Evolutionary conservation across 2,329 filamentous ascomycete species (phyloP).

Genomic region (Plectosphaerella sp.): DNA sequence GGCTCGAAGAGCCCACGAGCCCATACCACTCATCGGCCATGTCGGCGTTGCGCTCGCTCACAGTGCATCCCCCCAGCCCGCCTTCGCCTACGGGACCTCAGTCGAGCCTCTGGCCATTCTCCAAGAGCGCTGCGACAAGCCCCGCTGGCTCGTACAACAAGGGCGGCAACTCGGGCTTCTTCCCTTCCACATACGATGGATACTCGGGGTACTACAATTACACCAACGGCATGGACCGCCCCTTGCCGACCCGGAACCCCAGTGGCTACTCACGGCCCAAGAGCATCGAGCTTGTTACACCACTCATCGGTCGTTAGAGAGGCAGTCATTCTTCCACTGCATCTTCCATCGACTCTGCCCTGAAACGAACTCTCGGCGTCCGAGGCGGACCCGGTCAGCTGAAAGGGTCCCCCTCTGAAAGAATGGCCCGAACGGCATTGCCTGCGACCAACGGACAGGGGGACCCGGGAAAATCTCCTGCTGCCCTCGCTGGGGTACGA

Average conservation of each 20-base stretch:
- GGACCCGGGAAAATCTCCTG: background rate
- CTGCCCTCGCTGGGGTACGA: background rate
- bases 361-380: too few relatives aligned
- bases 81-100: conserved; percentile 39
- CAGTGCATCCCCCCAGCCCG: conserved; percentile 49
- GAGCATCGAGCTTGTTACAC: conserved; percentile 61
- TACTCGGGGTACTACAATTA: conserved; percentile 36
- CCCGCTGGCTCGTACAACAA: conserved; percentile 49
- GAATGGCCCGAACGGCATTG: too few relatives aligned
- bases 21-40: conserved; percentile 44
- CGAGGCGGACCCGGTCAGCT: too few relatives aligned
- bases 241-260: conserved; percentile 51
- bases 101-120: conserved; percentile 49
- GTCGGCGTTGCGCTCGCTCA: conserved; percentile 51
- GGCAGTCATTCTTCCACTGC: too few relatives aligned
- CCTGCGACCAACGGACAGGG: too few relatives aligned
- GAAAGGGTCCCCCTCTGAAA: too few relatives aligned
- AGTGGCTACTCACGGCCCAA: conserved; percentile 52
- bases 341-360: too few relatives aligned
- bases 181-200: conserved; percentile 47
- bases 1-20: conserved; percentile 26
- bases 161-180: conserved; percentile 35
- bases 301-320: conserved; percentile 45
- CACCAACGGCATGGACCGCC: conserved; percentile 42
- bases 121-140: conserved; percentile 45